Base-by-base conservation (phyloP, 2,329 filamentous ascomycete species). In the Myriosclerotinia duriaeana region DNA sequence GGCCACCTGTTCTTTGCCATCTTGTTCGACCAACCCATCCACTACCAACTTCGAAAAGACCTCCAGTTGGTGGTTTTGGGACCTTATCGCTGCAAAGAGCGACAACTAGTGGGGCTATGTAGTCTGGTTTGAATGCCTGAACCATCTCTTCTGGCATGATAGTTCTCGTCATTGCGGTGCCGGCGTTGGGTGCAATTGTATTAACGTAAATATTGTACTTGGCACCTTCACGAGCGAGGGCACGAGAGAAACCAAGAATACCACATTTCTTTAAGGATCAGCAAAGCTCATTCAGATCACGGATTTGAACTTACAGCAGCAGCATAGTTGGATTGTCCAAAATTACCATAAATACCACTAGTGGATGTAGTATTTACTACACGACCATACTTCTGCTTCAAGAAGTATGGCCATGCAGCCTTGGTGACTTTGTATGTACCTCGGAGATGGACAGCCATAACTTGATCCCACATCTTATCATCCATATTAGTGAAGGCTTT, bases 141-240 rank as follows among this genome's bases (percentile, higher is more conserved):
- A 99, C 93, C 82, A 98, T 88, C 82, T 99, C 95, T 80, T 97
- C 93, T 40, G 95, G 95, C 84, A 99, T 86, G 78, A 99, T 91
- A 61, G 91, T 94, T 72, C 89, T 87, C 66, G 95, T 99, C 91
- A 99, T 95, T 77, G 89, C 88, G 54, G 95, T 99, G 74, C 95
- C 95, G 50, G 95, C 95, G 76, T 98, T 99, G 73, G 95, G 95
- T 34, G 95, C 95, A 75, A 99, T 97, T 67, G 93, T 97, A 85
- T 99, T 99, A 79, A 97, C 92, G 75, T 88, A 93, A 79, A 99
- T 98, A 84, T 97, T 97, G 85, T 99, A 93, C 84, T 98, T 98
- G 76, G 86, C 85, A 74, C 95, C 95, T 81, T 99, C 95, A 60
- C 95, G 85, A 62, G 95, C 95, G 65, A 99, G 86, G 61, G 95